Conservation (phyloP, 352 stramenopile genomes). For the Phytophthora colocasiae region DNA sequence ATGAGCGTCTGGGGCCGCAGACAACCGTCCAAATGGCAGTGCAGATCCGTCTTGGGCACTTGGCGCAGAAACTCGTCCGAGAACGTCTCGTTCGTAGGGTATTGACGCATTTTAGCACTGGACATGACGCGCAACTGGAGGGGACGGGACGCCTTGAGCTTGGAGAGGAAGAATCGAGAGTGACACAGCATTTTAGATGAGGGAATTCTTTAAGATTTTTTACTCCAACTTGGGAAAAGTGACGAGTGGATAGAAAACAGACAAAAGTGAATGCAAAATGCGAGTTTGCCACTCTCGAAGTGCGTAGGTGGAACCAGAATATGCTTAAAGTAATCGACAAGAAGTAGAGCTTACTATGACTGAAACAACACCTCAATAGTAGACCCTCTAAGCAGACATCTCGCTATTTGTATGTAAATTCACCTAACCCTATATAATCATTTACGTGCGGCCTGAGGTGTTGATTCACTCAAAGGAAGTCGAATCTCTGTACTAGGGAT, state of each 20-base stretch:
- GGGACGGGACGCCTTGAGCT: neutral
- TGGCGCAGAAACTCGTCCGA: constrained; percentile 75
- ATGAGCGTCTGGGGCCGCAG: constrained; percentile 85
- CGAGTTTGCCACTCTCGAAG: neutral
- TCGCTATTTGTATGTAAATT: too few species aligned
- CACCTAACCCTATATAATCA: too few species aligned
- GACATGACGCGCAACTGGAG: constrained; percentile 20
- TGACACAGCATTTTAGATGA: constrained; percentile 4
- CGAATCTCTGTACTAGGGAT: too few species aligned
- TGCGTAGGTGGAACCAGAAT: neutral
- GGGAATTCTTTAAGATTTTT: neutral
- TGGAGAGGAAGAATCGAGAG: constrained; percentile 18
- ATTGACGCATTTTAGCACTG: constrained; percentile 23
- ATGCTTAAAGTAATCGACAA: too few species aligned
- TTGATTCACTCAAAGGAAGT: too few species aligned
- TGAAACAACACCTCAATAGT: too few species aligned
- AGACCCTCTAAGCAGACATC: too few species aligned
- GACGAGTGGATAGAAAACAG: constrained; percentile 2
- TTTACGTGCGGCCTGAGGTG: too few species aligned
- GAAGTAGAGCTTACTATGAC: too few species aligned
- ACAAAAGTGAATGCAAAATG: neutral
- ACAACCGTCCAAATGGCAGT: constrained; percentile 89
- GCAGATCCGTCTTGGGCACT: constrained; percentile 85
- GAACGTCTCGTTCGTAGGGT: constrained; percentile 65
- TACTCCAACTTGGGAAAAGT: neutral